Base-by-base conservation (phyloP, 2,329 filamentous ascomycete species). In the Trichoderma polysporum region DNA sequence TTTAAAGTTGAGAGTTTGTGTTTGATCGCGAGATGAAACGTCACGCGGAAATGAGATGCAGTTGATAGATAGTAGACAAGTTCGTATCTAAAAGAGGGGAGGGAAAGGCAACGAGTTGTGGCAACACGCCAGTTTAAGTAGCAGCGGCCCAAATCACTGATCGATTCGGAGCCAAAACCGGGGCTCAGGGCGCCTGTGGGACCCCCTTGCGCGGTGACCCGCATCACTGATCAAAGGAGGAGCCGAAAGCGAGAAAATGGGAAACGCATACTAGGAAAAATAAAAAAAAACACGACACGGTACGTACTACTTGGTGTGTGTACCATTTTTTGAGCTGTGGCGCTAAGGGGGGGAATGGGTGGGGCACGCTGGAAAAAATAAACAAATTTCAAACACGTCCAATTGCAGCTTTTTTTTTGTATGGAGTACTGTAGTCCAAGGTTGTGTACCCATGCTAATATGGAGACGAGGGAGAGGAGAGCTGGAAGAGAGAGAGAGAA, bases 81-180 rank as follows among this genome's bases (percentile, higher is more conserved):
- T 31, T 62, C 39, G 50, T 54, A 41, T 58, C 50, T 65, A 53
- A 68, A 71, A 71, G 68, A 64, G 70, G 68, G 60, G 68, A 69
- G n/a, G 58, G 58, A 54, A 45, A 58, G 35, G 47, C 33, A 27
- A 25, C 22, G 56, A 56, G 50, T 57, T 65, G 73, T 70, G 76
- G 78, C 76, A 72, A 73, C 66, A 56, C 63, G 71, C 67, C 72
- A 71, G 73, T 71, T 80, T 80, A 79, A 79, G 77, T 80, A 80
- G 72, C 71, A 71, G 76, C 76, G 75, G 77, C 74, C 76, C 76
- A 71, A 69, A 71, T 71, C 72, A 72, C 74, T 76, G 76, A 79
- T 80, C 77, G 50, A 54, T 54, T 52, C n/a, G 60, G 49, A 39
- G 37, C 27, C 49, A 59, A 64, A 64, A 35, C n/a, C 27, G 50